Evolutionary conservation across 1,284 basidiomycete genomes (phyloP).

Genomic region (Heliocybe sulcata): DNA sequence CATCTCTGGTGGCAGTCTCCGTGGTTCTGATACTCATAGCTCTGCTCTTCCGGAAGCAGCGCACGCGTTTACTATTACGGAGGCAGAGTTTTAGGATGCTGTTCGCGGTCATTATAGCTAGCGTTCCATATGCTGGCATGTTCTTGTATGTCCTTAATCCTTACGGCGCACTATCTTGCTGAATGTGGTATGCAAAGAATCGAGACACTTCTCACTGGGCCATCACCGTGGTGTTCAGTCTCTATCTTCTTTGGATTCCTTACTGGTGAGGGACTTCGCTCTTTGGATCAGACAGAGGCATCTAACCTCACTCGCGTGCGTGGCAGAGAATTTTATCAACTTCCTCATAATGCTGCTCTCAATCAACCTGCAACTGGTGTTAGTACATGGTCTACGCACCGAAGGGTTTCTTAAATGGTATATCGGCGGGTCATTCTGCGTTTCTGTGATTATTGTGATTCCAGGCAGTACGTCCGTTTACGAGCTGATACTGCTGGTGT

Average conservation of each 20-base stretch:
- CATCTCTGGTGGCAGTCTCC: neutral
- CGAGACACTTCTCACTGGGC: neutral
- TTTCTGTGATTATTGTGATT: neutral
- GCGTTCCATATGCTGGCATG: neutral
- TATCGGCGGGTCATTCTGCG: neutral
- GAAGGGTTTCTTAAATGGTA: constrained; percentile 1
- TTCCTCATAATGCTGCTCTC: constrained; percentile 1
- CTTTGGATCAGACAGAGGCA: neutral
- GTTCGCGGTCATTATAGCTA: neutral
- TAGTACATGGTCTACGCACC: neutral
- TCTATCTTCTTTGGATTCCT: neutral
- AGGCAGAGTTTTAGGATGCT: constrained; percentile 3
- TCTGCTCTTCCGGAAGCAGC: neutral
- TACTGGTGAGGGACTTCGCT: neutral
- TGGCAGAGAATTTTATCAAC: neutral
- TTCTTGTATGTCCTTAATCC: neutral
- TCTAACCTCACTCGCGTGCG: neutral
- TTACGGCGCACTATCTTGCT: neutral
- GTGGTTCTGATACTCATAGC: neutral
- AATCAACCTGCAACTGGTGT: constrained; percentile 1
- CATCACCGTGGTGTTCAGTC: neutral
- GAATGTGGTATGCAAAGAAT: neutral
- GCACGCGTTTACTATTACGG: neutral
- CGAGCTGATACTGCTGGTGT: neutral
- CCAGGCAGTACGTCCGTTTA: neutral